Evolutionary conservation across 2,329 filamentous ascomycete species (phyloP).

Genomic region (Gnomoniopsis smithogilvyi): DNA sequence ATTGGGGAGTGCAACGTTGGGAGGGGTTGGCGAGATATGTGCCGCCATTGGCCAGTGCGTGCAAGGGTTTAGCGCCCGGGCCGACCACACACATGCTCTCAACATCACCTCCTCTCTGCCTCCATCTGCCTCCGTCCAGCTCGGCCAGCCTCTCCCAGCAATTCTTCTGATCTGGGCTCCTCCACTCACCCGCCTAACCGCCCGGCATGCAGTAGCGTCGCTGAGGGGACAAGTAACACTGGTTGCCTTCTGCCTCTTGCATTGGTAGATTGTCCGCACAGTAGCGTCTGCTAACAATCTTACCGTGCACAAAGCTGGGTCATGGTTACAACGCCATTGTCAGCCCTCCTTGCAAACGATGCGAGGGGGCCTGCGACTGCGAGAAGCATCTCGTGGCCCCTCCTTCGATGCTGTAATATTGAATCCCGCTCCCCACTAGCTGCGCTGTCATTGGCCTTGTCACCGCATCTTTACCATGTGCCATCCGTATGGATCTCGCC

Average conservation of each 20-base stretch:
- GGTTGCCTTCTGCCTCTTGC: constrained; percentile 20
- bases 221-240: constrained; percentile 24
- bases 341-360: constrained; percentile 3
- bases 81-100: constrained; percentile 6
- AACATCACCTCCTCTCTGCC: not conserved
- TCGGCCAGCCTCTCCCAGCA: constrained; percentile 4
- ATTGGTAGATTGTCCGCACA: not conserved
- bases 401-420: constrained; percentile 23
- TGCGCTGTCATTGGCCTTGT: constrained; percentile 24
- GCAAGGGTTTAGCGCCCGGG: constrained; percentile 37
- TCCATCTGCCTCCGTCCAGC: not conserved
- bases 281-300: not conserved
- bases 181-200: constrained; percentile 35
- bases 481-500: constrained; percentile 1
- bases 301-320: not conserved
- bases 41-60: constrained; percentile 29
- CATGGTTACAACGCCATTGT: constrained; percentile 6
- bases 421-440: constrained; percentile 19
- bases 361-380: constrained; percentile 3
- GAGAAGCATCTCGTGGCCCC: constrained; percentile 1
- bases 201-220: constrained; percentile 36
- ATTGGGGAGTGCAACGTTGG: not conserved
- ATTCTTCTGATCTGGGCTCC: constrained; percentile 17
- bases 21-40: not conserved
- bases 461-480: too few relatives aligned